Evolutionary conservation across 306 rosid genomes (phyloP), one percentile per base, ranked within the genome.

Genomic region (Acacia crassicarpa): DNA sequence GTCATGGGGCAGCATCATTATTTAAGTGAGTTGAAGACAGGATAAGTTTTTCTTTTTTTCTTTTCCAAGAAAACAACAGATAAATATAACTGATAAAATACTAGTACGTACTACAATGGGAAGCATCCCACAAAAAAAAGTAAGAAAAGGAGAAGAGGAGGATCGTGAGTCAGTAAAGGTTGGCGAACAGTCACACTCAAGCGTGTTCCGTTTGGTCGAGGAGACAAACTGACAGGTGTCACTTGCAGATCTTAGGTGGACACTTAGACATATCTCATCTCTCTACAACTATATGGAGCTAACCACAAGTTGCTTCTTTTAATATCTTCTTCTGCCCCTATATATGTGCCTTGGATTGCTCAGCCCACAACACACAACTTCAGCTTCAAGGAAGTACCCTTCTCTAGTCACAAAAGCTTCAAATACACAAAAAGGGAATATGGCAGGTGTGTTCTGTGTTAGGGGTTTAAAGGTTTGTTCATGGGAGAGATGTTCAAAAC

Each of bases 401-500:
- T 22, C 72, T 35, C 69, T 63, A 3, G 2, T n/a, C 9, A 2
- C 2, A 23, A 61, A 62, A 62, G 67, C 67, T 12, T 5, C 19
- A 70, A 56, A 72, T 0, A 38, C 20, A 30, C 74, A 70, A 43
- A 10, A 46, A 13, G 56, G 53, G 48, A 44, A 62, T 23, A 87
- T 84, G 82, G 87, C 82, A 51, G 81, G 77, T 20, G 74, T 88
- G 15, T 79, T 88, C 48, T 84, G 91, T 3, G 33, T 86, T 1
- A 89, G 87, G 68, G 65, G 80, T 79, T 82, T 88, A 27, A 95
- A 91, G 92, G 15, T 81, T 58, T 58, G 89, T 17, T 77, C 93
- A 75, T 85, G 90, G 94, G 87, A 86, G 6, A 59, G 90, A 53
- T 88, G 99, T 78, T 94, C 93, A 9, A 94, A 88, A 86, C 89